Conservation (phyloP, 352 stramenopile species). For the Phytopythium boreale region DNA sequence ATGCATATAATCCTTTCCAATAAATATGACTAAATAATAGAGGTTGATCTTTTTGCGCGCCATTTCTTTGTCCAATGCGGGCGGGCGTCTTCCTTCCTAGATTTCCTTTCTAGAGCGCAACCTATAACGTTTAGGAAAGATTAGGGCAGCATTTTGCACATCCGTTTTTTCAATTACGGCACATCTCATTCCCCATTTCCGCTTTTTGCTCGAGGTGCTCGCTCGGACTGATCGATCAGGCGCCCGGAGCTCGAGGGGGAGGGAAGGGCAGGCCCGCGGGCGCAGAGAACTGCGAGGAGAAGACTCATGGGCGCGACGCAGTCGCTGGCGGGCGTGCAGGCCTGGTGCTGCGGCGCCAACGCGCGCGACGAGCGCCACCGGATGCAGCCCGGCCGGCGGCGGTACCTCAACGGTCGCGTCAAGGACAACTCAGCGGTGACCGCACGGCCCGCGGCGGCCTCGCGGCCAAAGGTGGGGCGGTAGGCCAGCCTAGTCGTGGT, state of each 20-base stretch:
- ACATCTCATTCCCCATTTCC: neutral
- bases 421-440: constrained; percentile 26
- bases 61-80: neutral
- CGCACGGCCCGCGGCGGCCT: constrained; percentile 22
- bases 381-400: constrained; percentile 40
- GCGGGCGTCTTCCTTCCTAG: no score
- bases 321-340: constrained; percentile 25
- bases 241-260: neutral
- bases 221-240: no score
- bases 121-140: no score
- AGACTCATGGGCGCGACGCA: constrained; percentile 33
- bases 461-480: constrained; percentile 30
- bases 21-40: no score
- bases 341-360: constrained; percentile 53
- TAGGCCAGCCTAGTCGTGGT: neutral
- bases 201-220: neutral
- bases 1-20: no score
- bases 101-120: no score
- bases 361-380: constrained; percentile 25
- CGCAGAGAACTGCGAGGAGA: neutral
- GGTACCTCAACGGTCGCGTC: constrained; percentile 35
- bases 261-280: neutral
- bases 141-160: neutral
- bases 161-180: neutral
- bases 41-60: neutral